Evolutionary conservation across 2,329 filamentous ascomycete species (phyloP).

Genomic region (Aschersonia sp.): DNA sequence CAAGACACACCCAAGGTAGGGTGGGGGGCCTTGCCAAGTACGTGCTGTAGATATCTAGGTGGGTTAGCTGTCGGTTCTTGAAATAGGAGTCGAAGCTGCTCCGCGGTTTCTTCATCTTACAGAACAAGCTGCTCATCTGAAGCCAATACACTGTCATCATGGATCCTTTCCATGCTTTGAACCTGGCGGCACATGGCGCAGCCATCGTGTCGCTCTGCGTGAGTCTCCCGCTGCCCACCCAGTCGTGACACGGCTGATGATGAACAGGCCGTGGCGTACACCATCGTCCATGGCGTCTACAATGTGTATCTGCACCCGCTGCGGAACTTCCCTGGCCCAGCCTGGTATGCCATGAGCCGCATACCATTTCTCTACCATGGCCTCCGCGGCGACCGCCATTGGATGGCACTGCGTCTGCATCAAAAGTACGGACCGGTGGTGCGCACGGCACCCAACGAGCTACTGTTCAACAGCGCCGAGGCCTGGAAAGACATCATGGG

Average conservation of each 20-base stretch:
- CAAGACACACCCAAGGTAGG: too few species aligned
- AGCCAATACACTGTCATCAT: neutral
- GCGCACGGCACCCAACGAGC: conserved; percentile 28
- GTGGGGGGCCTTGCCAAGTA: neutral
- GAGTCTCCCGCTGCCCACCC: neutral
- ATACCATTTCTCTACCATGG: conserved; percentile 3
- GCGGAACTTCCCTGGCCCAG: conserved; percentile 15
- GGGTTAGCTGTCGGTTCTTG: too few species aligned
- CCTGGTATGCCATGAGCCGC: conserved; percentile 1
- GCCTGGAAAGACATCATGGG: conserved; percentile 25
- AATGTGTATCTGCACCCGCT: conserved; percentile 21
- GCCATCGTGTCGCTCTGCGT: neutral
- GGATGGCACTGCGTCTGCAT: conserved; percentile 14
- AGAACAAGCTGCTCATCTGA: neutral
- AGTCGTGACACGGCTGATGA: neutral
- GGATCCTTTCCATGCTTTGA: neutral
- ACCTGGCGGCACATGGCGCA: neutral
- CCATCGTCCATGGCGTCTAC: conserved; percentile 7
- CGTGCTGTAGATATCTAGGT: neutral
- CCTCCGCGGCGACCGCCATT: conserved; percentile 9
- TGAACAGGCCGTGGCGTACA: neutral
- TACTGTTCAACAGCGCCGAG: conserved; percentile 23
- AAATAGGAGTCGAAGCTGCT: neutral
- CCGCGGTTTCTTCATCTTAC: neutral
- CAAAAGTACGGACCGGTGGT: conserved; percentile 27